phyloP scores from a whole-genome alignment of 2,329 filamentous ascomycete species.

The Beauveria australis region DNA sequence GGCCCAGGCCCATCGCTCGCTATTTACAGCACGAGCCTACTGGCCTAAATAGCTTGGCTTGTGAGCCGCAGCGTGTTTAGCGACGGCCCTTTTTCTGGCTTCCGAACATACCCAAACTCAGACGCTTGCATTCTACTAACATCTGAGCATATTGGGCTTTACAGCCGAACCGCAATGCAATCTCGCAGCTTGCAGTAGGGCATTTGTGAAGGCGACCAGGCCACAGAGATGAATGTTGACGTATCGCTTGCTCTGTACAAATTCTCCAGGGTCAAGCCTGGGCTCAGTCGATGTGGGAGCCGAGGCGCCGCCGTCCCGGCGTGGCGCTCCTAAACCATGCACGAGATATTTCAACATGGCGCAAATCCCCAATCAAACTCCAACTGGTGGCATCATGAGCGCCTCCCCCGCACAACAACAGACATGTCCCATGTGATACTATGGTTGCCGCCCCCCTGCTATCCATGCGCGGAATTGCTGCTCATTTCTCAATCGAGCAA shows the following conservation, averaged over 20 bases:
- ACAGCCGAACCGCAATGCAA: not conserved
- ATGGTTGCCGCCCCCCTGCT: not conserved
- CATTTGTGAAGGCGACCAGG: too few species aligned
- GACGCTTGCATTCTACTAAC: not conserved
- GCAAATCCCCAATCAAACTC: not conserved
- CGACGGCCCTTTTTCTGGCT: not conserved
- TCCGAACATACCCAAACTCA: not conserved
- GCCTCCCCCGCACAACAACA: conserved; percentile 1
- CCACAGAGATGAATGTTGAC: too few species aligned
- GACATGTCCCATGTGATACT: not conserved
- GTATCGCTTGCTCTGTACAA: not conserved
- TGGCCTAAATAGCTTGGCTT: not conserved
- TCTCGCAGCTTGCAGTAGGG: not conserved
- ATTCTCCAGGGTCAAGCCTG: not conserved
- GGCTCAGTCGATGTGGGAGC: not conserved
- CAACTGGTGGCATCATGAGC: not conserved
- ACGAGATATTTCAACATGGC: not conserved
- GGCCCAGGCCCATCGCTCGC: not conserved
- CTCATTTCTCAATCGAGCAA: not conserved
- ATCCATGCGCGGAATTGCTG: not conserved
- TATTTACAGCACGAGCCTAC: not conserved
- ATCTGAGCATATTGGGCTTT: not conserved
- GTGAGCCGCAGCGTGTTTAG: not conserved
- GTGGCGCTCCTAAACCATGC: not conserved
- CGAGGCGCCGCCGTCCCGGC: not conserved